phyloP scores from a whole-genome alignment of 139 green algal genomes.

The Pseudopediastrum boryanum region DNA sequence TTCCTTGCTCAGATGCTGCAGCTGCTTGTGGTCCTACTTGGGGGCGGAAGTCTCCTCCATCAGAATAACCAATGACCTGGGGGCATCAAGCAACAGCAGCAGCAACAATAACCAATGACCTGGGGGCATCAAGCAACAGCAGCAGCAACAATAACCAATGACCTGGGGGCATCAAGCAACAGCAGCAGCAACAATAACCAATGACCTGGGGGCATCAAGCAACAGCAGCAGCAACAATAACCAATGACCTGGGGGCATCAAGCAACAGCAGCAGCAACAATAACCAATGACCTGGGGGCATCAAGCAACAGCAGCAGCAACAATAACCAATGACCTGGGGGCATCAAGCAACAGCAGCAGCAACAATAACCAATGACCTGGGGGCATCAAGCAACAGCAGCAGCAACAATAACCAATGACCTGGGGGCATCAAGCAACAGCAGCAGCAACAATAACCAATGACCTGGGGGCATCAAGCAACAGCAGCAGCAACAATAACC shows the following conservation, averaged over 20 bases:
- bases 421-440: background rate
- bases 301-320: background rate
- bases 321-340: background rate
- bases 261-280: background rate
- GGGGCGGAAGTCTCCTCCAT: background rate
- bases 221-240: conserved; percentile 1
- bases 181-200: background rate
- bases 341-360: background rate
- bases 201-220: background rate
- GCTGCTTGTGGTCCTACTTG: conserved; percentile 1
- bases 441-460: background rate
- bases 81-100: background rate
- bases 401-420: background rate
- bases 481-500: background rate
- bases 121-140: background rate
- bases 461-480: background rate
- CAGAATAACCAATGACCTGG: background rate
- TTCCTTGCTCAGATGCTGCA: background rate
- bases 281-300: background rate
- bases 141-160: background rate
- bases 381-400: background rate
- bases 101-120: background rate
- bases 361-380: background rate
- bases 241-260: background rate
- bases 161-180: background rate